A percentile compares a stretch with the other conserved stretches of the same genome.
phyloP scores from a whole-genome alignment of 257 asterid genomes.

The Solanum chmielewskii region DNA sequence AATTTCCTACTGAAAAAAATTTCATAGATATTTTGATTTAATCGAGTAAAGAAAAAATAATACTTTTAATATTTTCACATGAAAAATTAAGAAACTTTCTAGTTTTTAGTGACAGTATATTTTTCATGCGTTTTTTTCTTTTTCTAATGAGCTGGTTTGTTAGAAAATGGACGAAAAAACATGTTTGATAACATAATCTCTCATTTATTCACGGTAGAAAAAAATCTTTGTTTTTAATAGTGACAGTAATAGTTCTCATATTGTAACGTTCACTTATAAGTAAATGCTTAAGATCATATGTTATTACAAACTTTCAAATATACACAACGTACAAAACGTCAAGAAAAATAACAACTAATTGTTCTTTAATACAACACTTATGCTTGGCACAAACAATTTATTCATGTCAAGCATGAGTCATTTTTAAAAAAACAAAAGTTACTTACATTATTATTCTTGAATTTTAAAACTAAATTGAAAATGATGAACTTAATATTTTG shows the following conservation, averaged over 20 bases:
- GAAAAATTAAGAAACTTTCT: background rate
- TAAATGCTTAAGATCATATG: background rate
- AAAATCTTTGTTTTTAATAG: background rate
- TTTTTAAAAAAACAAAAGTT: background rate
- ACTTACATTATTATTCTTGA: background rate
- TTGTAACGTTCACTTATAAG: background rate
- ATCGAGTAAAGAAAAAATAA: background rate
- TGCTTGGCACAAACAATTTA: background rate
- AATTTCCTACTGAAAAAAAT: background rate
- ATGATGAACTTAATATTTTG: background rate
- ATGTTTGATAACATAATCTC: background rate
- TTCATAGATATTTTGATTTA: background rate
- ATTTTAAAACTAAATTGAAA: background rate
- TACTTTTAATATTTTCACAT: background rate
- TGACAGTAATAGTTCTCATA: background rate
- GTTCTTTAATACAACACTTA: background rate
- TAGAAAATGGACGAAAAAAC: background rate
- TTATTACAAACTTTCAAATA: background rate
- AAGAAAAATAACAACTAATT: background rate
- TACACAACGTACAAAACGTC: background rate
- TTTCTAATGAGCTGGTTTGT: background rate
- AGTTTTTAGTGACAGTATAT: background rate
- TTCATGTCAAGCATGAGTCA: background rate
- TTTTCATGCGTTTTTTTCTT: no score
- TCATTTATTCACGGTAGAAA: background rate